These are phyloP conservation scores for Penstemon newberryi DNA, from an alignment of 257 asterid species.

Conservation along the genomic window DNA sequence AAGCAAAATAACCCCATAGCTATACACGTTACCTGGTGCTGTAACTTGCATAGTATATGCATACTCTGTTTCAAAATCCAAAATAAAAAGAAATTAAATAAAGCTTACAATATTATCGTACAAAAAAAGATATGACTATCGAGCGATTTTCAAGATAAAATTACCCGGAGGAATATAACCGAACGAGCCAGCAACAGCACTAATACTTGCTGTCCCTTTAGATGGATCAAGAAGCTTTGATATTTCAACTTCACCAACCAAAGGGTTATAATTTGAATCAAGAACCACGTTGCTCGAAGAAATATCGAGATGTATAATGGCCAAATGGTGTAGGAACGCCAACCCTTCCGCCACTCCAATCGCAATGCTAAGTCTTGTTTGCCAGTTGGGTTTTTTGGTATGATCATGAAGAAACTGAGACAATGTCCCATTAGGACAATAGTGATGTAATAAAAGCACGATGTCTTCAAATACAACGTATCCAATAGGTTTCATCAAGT, in stretches of 20 bases:
- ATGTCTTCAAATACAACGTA: slow-evolving; percentile 78
- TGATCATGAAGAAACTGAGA: slow-evolving; percentile 70
- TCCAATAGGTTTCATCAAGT: slow-evolving; percentile 81
- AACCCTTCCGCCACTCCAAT: slow-evolving; percentile 92
- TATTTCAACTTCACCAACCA: slow-evolving; percentile 90
- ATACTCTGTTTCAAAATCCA: slow-evolving; percentile 53
- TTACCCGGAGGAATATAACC: slow-evolving; percentile 99
- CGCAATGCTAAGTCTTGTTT: slow-evolving; percentile 76
- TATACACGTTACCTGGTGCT: slow-evolving; percentile 93
- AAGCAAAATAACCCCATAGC: slow-evolving; percentile 92
- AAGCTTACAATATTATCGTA: background rate
- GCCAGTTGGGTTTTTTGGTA: slow-evolving; percentile 72
- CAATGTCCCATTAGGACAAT: slow-evolving; percentile 65
- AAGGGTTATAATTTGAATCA: slow-evolving; percentile 70
- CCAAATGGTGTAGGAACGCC: slow-evolving; percentile 82
- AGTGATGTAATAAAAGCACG: slow-evolving; percentile 66
- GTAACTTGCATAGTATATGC: slow-evolving; percentile 99
- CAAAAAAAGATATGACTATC: background rate
- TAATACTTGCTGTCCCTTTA: slow-evolving; percentile 93
- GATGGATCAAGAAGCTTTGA: slow-evolving; percentile 95
- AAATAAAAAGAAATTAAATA: background rate
- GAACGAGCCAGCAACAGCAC: slow-evolving; percentile 98
- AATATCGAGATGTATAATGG: slow-evolving; percentile 90
- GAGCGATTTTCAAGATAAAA: background rate
- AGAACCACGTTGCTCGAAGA: slow-evolving; percentile 81